Conservation (phyloP, 495 filamentous ascomycete species). For the Aspergillus ellipticus region DNA sequence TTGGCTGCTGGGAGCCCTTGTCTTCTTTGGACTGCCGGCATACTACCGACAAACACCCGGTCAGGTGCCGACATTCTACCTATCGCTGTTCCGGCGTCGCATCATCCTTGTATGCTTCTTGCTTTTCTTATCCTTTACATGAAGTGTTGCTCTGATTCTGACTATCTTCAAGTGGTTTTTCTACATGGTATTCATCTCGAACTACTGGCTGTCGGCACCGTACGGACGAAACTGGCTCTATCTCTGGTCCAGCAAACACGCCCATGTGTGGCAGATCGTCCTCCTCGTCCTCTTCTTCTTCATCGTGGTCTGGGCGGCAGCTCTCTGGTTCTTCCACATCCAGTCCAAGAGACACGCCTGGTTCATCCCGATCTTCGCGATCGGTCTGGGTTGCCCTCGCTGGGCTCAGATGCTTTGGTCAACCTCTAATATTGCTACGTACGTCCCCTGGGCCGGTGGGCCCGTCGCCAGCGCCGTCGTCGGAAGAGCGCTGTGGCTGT, state of each 20-base stretch:
- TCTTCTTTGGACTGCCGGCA: constrained; percentile 36
- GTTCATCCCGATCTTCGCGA: constrained; percentile 46
- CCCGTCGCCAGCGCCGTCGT: constrained; percentile 36
- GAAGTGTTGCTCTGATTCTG: background rate
- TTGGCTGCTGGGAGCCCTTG: constrained; percentile 1
- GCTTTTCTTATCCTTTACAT: background rate
- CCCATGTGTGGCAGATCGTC: constrained; percentile 38
- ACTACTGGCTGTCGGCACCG: constrained; percentile 38
- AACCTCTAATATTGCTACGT: constrained; percentile 37
- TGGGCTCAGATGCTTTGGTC: constrained; percentile 49
- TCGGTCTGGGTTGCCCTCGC: constrained; percentile 43
- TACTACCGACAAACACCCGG: constrained; percentile 58
- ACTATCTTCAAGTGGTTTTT: constrained; percentile 1
- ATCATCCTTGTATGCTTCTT: constrained; percentile 26
- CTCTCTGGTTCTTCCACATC: constrained; percentile 33
- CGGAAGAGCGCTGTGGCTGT: constrained; percentile 43
- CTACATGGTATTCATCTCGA: constrained; percentile 4
- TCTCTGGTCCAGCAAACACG: constrained; percentile 44
- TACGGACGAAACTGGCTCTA: constrained; percentile 46
- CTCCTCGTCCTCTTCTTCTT: constrained; percentile 41
- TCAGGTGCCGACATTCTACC: constrained; percentile 54
- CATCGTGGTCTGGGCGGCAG: constrained; percentile 36
- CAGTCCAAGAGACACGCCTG: constrained; percentile 43
- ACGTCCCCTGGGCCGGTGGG: constrained; percentile 43
- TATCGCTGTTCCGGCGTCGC: constrained; percentile 39